Evolutionary conservation across 108 stramenopile genomes (phyloP).

Genomic region (Cyclotella kingstonii): DNA sequence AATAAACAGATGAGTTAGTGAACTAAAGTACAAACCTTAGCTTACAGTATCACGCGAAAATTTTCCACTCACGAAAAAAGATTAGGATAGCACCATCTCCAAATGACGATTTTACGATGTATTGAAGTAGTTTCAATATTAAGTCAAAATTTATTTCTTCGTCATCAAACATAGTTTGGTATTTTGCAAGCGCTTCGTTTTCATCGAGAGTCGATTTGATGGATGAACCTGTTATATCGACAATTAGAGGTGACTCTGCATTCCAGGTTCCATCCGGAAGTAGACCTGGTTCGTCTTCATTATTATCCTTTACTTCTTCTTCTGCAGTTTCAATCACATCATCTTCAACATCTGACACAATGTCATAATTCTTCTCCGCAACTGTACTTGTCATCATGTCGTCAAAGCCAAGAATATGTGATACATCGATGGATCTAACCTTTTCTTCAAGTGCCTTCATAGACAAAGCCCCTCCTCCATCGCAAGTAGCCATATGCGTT

Average conservation of each 20-base stretch:
- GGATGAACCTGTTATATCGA: slow-evolving; percentile 30
- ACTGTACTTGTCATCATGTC: slow-evolving; percentile 5
- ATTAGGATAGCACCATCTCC: slow-evolving; percentile 86
- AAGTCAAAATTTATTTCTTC: slow-evolving; percentile 63
- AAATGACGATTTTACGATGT: slow-evolving; percentile 56
- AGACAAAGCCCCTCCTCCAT: slow-evolving; percentile 31
- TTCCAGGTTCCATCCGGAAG: slow-evolving; percentile 55
- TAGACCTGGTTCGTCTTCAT: slow-evolving; percentile 38
- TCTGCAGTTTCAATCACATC: slow-evolving; percentile 40
- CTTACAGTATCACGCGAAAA: no score
- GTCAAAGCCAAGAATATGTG: slow-evolving; percentile 19
- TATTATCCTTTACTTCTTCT: slow-evolving; percentile 45
- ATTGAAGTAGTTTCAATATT: slow-evolving; percentile 52
- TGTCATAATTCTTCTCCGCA: slow-evolving; percentile 19
- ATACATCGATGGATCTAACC: slow-evolving; percentile 20
- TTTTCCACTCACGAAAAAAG: slow-evolving; percentile 56
- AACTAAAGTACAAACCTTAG: no score
- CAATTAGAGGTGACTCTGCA: slow-evolving; percentile 52
- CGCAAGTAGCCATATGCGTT: slow-evolving; percentile 60
- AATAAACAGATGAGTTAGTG: neutral
- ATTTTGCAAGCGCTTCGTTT: slow-evolving; percentile 55
- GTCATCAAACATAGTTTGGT: slow-evolving; percentile 71
- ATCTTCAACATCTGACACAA: slow-evolving; percentile 22
- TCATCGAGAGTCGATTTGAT: slow-evolving; percentile 47
- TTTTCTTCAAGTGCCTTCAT: slow-evolving; percentile 40